Base-by-base conservation (phyloP, 495 filamentous ascomycete species). In the Tuber melanosporum region DNA sequence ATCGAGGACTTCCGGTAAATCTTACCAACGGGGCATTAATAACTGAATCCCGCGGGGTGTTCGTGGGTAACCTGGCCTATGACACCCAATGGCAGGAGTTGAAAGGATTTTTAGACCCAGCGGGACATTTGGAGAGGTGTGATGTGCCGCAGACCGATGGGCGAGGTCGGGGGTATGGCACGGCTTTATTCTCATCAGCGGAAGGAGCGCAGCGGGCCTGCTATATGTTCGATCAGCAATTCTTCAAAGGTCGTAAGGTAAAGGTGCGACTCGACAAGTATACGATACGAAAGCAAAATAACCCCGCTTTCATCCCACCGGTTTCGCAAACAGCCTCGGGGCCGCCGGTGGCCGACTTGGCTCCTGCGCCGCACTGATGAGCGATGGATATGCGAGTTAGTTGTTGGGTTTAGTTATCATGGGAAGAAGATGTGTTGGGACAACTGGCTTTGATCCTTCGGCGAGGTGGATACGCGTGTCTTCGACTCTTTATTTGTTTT, bases 71-170 rank as follows among this genome's bases (percentile, higher is more conserved):
- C 66, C 46, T 82, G 43, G 62, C 74, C 42, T 82, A 74, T 47
- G 74, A 79, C 39, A 74, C 80, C 9, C 72, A 66, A 45, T 81
- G 79, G 79, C 71, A 77, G 66, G 79, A 82, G 49, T 70, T 82
- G 39, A 82, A 78, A 46, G 76, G 75, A n/a, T 71, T 71, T 66
- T 44, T 82, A 17, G 41, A 73, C 15, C 41, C 49, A 43, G 80
- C 75, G 5, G 79, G 79, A 42, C 70, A 57, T 52, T 70, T 79
- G 39, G 46, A 74, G 39, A 70, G 74, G 47, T 81, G 80, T 43
- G 79, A 82, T 20, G 76, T 82, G 39, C 79, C 79, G 17, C 66
- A 74, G 46, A 39, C 74, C 70, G 73, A 78, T 70, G 76, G 79
- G 1, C 73, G 75, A 43, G 73, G 75, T 8, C 81, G 76, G 71